Evolutionary conservation across 2,329 filamentous ascomycete genomes (phyloP).

Genomic region (Alternaria sp.): DNA sequence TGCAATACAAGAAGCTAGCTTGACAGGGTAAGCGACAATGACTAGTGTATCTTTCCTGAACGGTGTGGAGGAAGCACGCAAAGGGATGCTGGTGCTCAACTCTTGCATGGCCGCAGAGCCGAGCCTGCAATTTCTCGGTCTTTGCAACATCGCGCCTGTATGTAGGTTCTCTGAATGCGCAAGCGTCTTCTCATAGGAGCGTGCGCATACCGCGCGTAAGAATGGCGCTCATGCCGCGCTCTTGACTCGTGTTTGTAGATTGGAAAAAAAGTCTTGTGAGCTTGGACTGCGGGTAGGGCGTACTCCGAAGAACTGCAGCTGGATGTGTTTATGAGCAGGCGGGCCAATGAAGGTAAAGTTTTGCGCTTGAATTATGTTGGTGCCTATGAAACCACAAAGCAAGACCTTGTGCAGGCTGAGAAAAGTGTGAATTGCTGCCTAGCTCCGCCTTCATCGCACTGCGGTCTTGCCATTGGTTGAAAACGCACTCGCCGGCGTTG

Average conservation of each 20-base stretch:
- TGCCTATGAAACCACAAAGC: neutral
- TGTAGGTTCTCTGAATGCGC: neutral
- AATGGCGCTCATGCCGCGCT: neutral
- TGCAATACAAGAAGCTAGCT: neutral
- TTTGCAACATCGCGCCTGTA: neutral
- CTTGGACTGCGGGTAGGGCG: too few species aligned
- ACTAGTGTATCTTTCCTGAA: neutral
- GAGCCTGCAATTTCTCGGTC: neutral
- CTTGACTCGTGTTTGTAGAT: neutral
- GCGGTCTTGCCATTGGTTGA: neutral
- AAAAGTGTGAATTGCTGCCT: constrained; percentile 7
- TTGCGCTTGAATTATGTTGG: too few species aligned
- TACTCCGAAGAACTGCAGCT: too few species aligned
- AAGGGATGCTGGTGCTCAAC: neutral
- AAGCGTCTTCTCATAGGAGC: neutral
- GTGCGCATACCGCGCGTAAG: neutral
- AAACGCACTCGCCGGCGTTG: neutral
- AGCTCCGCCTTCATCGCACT: neutral
- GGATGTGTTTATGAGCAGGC: neutral
- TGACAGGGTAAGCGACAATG: neutral
- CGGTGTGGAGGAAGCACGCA: neutral
- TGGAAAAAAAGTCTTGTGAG: too few species aligned
- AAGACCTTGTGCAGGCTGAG: neutral
- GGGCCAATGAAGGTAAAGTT: too few species aligned
- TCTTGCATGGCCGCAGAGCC: neutral